These are phyloP conservation scores for Stephania cephalantha DNA, from an alignment of 164 flowering plant species.

Conservation along the genomic window DNA sequence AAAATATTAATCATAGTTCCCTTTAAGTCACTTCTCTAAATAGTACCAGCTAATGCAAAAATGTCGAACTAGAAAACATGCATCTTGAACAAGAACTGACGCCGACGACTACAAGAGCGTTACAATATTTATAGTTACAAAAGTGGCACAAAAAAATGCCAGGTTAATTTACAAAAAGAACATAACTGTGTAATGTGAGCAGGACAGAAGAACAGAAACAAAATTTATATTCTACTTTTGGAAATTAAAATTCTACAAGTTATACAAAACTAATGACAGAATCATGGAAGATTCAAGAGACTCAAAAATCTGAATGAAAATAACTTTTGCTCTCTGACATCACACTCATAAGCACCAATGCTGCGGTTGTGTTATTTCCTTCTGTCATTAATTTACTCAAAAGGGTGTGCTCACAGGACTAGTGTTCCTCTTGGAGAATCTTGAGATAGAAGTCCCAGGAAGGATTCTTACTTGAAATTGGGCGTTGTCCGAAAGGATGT, in stretches of 20 bases:
- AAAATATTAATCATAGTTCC: no score
- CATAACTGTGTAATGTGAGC: no score
- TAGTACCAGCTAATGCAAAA: no score
- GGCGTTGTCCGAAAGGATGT: slow-evolving; percentile 72
- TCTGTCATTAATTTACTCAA: neutral
- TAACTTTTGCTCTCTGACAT: neutral
- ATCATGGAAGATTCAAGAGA: neutral
- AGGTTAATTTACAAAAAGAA: no score
- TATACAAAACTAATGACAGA: neutral
- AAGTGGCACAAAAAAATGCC: no score
- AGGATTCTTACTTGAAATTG: slow-evolving; percentile 39
- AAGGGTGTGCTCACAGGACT: neutral
- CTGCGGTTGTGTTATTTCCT: neutral
- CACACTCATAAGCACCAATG: neutral
- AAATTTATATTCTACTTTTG: neutral
- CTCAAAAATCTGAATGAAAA: neutral
- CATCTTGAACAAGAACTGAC: no score
- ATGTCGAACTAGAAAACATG: no score
- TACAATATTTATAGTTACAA: no score
- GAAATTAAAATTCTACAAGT: neutral
- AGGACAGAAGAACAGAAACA: neutral
- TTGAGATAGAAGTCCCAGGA: slow-evolving; percentile 61
- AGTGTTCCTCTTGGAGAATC: slow-evolving; percentile 6
- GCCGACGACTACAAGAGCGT: no score
- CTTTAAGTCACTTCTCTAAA: no score